Evolutionary conservation across 2,329 filamentous ascomycete species (phyloP), one percentile per base, ranked within the genome.

Genomic region (Fusarium tjaetaba): DNA sequence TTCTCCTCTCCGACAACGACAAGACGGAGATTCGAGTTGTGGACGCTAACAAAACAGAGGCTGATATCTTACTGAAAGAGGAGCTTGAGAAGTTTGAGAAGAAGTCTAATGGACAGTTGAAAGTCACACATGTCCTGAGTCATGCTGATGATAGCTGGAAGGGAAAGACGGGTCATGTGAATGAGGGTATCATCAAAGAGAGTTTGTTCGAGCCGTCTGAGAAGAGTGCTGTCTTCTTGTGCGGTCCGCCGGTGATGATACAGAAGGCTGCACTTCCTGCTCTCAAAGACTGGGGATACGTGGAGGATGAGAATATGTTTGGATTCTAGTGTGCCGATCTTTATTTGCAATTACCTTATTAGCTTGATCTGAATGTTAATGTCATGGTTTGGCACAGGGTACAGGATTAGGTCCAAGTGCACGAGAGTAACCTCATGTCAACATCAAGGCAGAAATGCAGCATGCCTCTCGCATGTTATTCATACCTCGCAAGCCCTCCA

Each of bases 41-140:
- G 5, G 85, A 88, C 68, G 86, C 84, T 4, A 88, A 88, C 61
- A 85, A 85, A 68, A 79, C 77, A 7, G 83, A 88, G 71, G 76
- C 74, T 9, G 86, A 88, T 49, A 87, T 88, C 42, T 69, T 88
- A 49, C 73, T 88, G 26, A 77, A 77, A 28, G 78, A 81, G 9
- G 82, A 86, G 58, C 76, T 88, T n/a, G 81, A 85, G 2, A 67
- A 80, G 1, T 83, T 86, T 41, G 81, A 81, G 68, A 74, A 79
- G 59, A 71, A 83, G 24, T 76, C 82, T 16, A 64, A 77, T 1
- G 83, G 83, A 1, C 32, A 26, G 32, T 38, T 53, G 49, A 38
- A 22, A 4, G 18, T 26, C 3, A 53, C 49, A 3, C 13, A 38
- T 38, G 24, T 26, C 2, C 32, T 52, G 7, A 53, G 49, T 2